phyloP scores from a whole-genome alignment of 768 basidiomycete species.

The Rhizopogon rudus region DNA sequence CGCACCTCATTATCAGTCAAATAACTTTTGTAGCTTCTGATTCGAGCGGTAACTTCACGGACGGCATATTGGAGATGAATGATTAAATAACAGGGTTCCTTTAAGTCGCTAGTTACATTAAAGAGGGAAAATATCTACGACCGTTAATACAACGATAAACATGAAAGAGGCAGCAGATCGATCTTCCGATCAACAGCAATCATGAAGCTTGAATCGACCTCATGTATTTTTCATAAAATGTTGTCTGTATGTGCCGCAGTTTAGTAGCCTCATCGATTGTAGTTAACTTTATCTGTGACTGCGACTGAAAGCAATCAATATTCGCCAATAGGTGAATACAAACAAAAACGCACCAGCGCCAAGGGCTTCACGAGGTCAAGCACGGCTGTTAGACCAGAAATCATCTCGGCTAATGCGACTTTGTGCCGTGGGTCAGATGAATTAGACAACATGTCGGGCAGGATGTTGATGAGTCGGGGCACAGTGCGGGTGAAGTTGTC shows the following conservation, averaged over 20 bases:
- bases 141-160: neutral
- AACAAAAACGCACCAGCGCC: conserved; percentile 45
- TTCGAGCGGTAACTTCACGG: too few species aligned
- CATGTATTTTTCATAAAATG: conserved; percentile 61
- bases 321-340: conserved; percentile 1
- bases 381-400: conserved; percentile 50
- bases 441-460: conserved; percentile 65
- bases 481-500: conserved; percentile 56
- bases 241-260: conserved; percentile 58
- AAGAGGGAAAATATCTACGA: neutral
- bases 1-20: too few species aligned
- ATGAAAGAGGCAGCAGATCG: neutral
- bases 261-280: conserved; percentile 55
- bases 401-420: conserved; percentile 72
- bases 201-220: conserved; percentile 42
- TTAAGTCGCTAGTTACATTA: neutral
- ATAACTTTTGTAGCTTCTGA: too few species aligned
- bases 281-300: conserved; percentile 40
- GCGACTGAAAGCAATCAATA: conserved; percentile 15
- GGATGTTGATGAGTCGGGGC: conserved; percentile 58
- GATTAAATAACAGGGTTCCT: too few species aligned
- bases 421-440: conserved; percentile 57
- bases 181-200: neutral
- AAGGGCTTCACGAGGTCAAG: conserved; percentile 59
- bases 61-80: too few species aligned